phyloP scores from a whole-genome alignment of 306 rosid species.

The Casuarina cunninghamiana region DNA sequence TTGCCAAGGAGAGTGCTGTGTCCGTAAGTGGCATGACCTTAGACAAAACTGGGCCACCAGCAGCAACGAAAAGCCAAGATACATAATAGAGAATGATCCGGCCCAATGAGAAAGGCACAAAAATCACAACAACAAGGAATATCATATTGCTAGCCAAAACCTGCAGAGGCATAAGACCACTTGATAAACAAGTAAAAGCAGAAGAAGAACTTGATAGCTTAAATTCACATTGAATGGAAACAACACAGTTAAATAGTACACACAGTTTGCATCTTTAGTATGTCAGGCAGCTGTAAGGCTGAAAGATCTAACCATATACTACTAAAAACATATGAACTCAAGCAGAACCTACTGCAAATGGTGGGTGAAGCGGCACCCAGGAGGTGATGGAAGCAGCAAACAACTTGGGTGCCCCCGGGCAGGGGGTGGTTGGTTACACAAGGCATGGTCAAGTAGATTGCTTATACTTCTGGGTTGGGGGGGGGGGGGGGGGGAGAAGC shows the following conservation, averaged over 20 bases:
- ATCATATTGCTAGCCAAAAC: conserved; percentile 99
- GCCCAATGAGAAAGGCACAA: conserved; percentile 91
- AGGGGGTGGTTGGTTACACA: background rate
- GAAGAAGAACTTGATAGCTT: background rate
- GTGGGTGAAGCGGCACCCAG: too few species aligned
- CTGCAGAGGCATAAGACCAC: conserved; percentile 45
- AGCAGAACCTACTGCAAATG: too few species aligned
- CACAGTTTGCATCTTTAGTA: background rate
- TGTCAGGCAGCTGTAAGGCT: background rate
- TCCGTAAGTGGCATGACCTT: conserved; percentile 69
- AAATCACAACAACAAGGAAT: conserved; percentile 93
- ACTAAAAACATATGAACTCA: too few species aligned
- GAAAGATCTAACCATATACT: background rate
- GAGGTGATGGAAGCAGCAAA: too few species aligned
- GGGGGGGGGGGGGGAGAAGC: too few species aligned
- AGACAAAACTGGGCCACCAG: conserved; percentile 70
- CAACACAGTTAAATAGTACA: background rate
- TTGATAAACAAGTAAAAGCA: background rate
- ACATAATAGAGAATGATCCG: conserved; percentile 74
- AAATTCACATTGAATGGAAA: background rate
- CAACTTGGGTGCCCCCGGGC: too few species aligned
- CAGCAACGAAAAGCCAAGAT: conserved; percentile 77
- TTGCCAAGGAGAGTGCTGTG: conserved; percentile 80
- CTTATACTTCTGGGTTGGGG: background rate
- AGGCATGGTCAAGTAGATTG: background rate